Evolutionary conservation across 345 rosid species (phyloP), one percentile per base, ranked within the genome.

Genomic region (Euphorbia peplus): DNA sequence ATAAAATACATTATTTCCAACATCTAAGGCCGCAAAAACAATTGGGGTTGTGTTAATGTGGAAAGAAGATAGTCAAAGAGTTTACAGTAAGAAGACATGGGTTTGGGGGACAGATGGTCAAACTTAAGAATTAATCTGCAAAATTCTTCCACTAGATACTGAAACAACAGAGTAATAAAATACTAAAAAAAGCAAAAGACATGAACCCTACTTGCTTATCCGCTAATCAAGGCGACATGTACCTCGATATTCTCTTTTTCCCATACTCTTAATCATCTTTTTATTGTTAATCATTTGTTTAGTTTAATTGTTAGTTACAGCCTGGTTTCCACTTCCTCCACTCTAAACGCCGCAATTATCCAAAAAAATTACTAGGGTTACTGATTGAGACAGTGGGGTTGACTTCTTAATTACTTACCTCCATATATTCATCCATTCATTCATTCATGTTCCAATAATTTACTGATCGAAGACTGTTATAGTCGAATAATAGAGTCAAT

Each of bases 171-270:
- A 9, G 37, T 11, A 4, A 21, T 11, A 12, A 37, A 46, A n/a
- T n/a, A n/a, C n/a, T 5, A 69, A 5, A n/a, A 30, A 59, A 63
- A 55, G 11, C 52, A 69, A 52, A 67, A 37, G 71, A 72, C 73
- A 70, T 67, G 55, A 64, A 71, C 56, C 74, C 74, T 63, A 28
- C 28, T 54, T 66, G 11, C 60, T 57, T 22, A 24, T 37, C 84
- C 84, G 82, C 72, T 67, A 81, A 81, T 83, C 80, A 81, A 83
- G 84, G 83, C 67, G 79, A 74, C 87, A 78, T 76, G 69, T 78
- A 68, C 76, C 80, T 76, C 82, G 44, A 52, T 66, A 60, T 75
- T 75, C 81, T 58, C 74, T 12, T 16, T 3, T 39, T n/a, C 57
- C 72, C 72, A 52, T 61, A 0, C 77, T 30, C 35, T 2, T 8